Conservation (phyloP, 2,329 filamentous ascomycete genomes). For the Stemphylium vesicarium region DNA sequence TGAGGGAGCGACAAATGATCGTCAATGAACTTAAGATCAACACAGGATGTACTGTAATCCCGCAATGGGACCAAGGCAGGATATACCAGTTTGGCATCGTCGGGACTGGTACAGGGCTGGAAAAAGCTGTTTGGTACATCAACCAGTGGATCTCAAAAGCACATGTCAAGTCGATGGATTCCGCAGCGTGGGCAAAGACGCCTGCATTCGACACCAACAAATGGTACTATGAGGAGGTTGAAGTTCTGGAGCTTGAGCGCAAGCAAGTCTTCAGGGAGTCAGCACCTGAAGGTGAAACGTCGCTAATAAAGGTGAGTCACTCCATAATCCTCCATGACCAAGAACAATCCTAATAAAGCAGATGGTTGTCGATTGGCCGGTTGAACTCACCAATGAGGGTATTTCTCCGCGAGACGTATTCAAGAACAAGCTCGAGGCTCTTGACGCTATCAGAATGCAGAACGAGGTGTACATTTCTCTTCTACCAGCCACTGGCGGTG, state of each 20-base stretch:
- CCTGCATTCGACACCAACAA: constrained; percentile 28
- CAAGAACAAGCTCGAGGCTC: constrained; percentile 33
- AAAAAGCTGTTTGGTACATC: constrained; percentile 25
- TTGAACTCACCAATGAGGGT: constrained; percentile 19
- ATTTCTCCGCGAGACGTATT: constrained; percentile 35
- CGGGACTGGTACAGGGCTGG: constrained; percentile 25
- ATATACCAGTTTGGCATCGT: constrained; percentile 35
- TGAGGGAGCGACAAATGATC: constrained; percentile 21
- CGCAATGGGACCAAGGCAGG: constrained; percentile 13
- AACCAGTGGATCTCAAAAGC: constrained; percentile 40
- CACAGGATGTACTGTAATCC: constrained; percentile 28
- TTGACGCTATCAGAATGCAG: constrained; percentile 36
- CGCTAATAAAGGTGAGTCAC: constrained; percentile 17
- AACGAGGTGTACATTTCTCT: constrained; percentile 39
- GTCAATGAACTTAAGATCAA: constrained; percentile 23
- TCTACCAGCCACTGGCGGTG: constrained; percentile 3
- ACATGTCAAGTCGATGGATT: constrained; percentile 23
- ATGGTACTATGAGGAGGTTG: constrained; percentile 33
- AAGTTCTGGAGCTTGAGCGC: constrained; percentile 20
- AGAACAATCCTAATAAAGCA: background rate
- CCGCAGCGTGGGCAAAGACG: constrained; percentile 38
- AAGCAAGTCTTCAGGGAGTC: constrained; percentile 31
- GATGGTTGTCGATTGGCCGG: constrained; percentile 28
- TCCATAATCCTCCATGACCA: background rate
- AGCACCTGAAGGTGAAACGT: constrained; percentile 3